A percentile compares a stretch with the other conserved stretches of the same genome.
These are phyloP conservation scores for Chenopodium formosanum DNA, from an alignment of 148 eudicot genomes.

Conservation along the genomic window DNA sequence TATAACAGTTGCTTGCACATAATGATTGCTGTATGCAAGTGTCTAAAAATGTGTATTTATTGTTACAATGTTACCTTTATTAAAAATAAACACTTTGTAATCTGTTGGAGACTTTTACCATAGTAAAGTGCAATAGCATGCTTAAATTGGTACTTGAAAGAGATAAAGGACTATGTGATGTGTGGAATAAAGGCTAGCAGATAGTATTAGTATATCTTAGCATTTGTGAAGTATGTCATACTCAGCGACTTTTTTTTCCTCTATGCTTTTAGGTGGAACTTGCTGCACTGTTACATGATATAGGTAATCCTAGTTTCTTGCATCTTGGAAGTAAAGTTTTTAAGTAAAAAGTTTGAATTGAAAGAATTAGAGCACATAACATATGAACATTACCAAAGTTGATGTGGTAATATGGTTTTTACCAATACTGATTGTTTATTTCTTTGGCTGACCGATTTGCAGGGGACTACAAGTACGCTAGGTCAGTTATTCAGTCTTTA, in stretches of 20 bases:
- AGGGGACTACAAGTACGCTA: conserved; percentile 95
- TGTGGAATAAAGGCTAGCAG: background rate
- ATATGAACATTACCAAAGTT: background rate
- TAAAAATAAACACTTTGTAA: no score
- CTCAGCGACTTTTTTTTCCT: background rate
- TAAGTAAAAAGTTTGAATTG: background rate
- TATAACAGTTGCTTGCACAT: background rate
- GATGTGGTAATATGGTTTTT: background rate
- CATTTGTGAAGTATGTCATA: background rate
- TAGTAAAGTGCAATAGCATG: background rate
- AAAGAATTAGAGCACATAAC: background rate
- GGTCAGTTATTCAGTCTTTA: conserved; percentile 40
- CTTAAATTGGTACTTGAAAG: background rate
- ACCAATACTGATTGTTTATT: conserved; percentile 4
- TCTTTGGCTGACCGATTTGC: conserved; percentile 35
- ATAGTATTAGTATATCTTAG: background rate
- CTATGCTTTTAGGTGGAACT: conserved; percentile 68
- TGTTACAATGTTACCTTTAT: no score
- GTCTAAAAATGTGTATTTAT: background rate
- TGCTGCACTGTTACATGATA: conserved; percentile 95
- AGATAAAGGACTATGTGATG: background rate
- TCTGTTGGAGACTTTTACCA: background rate
- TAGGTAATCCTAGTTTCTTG: conserved; percentile 43
- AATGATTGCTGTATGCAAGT: background rate
- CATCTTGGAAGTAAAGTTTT: background rate